Base-by-base conservation (phyloP, 108 stramenopile genomes). In the Skeletonema grethae region DNA sequence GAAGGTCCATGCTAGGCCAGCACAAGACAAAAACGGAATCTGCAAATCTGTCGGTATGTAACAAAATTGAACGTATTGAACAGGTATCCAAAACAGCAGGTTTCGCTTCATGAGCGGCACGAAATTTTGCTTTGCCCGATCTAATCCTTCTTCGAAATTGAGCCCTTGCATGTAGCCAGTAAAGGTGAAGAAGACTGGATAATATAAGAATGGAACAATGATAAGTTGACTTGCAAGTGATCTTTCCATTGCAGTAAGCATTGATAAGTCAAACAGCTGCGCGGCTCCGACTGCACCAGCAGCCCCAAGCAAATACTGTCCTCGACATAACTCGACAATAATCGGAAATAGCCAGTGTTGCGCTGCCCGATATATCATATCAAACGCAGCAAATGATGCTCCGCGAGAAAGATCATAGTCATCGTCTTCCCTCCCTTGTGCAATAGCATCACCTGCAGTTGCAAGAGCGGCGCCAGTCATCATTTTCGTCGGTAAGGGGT, bases 401-500 rank as follows among this genome's bases (percentile, higher is more conserved):
- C 82, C 88, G 0, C 88, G 80, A 13, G 58, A 35, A 36, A 53
- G 57, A 55, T 89, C 82, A 71, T 89, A 87, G 11, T 76, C 74
- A 0, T 72, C 63, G 29, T 87, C 80, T 39, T 80, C 61, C 39
- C 39, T 55, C 15, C 72, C 70, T 66, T 89, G 88, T 10, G 88
- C 88, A 63, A 89, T 79, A 24, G 86, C 84, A 65, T 89, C 88
- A 2, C 88, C 88, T 10, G 66, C 72, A 2, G 75, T 69, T 1
- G 88, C 88, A 16, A 89, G 61, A 39, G 69, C 69, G 3, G 78
- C 86, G 12, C 90, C 90, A 0, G 90, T 91, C 15, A 84, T 20
- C 84, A 91, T 86, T 76, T 91, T 91, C 39, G 90, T 91, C 15
- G 65, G 66, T 5, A 91, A 63, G 0, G 90, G 90, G 72, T 91